These are phyloP conservation scores for Jaapia argillacea DNA, from an alignment of 768 basidiomycete species.

Conservation along the genomic window DNA sequence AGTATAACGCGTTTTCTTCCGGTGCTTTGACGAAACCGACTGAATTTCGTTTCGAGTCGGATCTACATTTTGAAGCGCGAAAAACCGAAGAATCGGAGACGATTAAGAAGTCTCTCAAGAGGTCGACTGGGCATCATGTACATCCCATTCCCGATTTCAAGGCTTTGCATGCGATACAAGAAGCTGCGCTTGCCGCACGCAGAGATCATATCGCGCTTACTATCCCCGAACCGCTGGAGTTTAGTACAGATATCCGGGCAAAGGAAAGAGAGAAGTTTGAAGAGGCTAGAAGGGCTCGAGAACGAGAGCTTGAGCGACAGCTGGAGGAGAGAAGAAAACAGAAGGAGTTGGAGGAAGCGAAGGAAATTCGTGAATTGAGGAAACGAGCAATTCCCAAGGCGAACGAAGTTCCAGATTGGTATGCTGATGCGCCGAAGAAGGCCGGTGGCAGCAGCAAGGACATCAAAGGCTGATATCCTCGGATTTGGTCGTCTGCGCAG, in stretches of 20 bases:
- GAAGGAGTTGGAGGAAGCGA: constrained; percentile 46
- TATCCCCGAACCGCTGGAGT: constrained; percentile 33
- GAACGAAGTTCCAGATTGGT: constrained; percentile 71
- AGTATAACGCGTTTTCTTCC: too few relatives aligned
- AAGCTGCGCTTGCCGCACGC: constrained; percentile 24
- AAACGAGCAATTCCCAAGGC: constrained; percentile 57
- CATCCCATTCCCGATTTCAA: constrained; percentile 43
- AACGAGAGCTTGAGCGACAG: constrained; percentile 37
- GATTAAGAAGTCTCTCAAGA: constrained; percentile 4
- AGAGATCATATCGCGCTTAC: constrained; percentile 39
- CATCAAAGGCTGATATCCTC: too few relatives aligned
- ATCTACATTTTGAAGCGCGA: constrained; percentile 38
- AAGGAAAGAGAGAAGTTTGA: constrained; percentile 60
- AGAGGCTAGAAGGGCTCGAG: constrained; percentile 42
- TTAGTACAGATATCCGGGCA: constrained; percentile 47
- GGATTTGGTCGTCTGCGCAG: too few relatives aligned
- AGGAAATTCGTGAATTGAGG: constrained; percentile 50
- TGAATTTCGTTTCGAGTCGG: constrained; percentile 43
- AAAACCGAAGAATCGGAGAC: constrained; percentile 26
- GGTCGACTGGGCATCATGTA: constrained; percentile 13
- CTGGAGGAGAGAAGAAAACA: constrained; percentile 36
- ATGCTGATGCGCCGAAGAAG: constrained; percentile 57
- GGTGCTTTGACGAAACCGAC: too few relatives aligned
- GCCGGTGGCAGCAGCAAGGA: constrained; percentile 16
- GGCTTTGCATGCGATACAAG: constrained; percentile 40